These are phyloP conservation scores for Allium fistulosum DNA, from an alignment of 106 monocot species.

Conservation along the genomic window DNA sequence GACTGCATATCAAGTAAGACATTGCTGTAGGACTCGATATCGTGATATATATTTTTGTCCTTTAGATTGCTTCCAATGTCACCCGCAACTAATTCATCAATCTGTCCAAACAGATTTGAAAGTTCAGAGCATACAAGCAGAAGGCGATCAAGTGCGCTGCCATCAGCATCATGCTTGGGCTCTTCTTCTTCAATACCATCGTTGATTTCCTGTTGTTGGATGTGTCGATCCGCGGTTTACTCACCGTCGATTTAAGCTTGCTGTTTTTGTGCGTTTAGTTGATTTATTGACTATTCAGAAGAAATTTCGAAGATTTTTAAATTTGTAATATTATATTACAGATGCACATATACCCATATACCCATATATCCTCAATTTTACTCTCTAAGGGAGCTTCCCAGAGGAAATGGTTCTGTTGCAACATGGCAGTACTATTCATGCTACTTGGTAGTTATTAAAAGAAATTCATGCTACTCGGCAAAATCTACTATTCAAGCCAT, in stretches of 20 bases:
- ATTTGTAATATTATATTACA: no score
- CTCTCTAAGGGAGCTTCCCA: constrained; percentile 67
- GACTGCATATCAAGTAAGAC: constrained; percentile 52
- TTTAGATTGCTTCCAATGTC: constrained; percentile 23
- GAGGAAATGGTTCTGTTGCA: constrained; percentile 81
- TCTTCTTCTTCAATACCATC: constrained; percentile 7
- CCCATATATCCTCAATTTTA: no score
- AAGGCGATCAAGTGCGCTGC: constrained; percentile 23
- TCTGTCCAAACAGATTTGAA: constrained; percentile 28
- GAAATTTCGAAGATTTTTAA: background rate
- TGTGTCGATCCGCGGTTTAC: constrained; percentile 9
- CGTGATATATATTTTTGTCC: constrained; percentile 26
- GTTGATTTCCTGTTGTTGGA: constrained; percentile 8
- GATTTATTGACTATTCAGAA: background rate
- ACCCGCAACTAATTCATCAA: constrained; percentile 57
- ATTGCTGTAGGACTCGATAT: constrained; percentile 55
- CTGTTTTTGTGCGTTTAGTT: constrained; percentile 1
- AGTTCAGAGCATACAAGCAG: constrained; percentile 22
- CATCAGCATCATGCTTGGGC: background rate
- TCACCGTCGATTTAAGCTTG: constrained; percentile 4
- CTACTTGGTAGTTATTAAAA: no score
- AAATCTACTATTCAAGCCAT: constrained; percentile 41
- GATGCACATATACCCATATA: no score
- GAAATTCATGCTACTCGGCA: constrained; percentile 52
- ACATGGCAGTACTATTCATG: constrained; percentile 51